Percentiles rank a stretch among this genome's conserved stretches.
Evolutionary conservation across 306 rosid genomes (phyloP).

Genomic region (Cucurbita pepo): DNA sequence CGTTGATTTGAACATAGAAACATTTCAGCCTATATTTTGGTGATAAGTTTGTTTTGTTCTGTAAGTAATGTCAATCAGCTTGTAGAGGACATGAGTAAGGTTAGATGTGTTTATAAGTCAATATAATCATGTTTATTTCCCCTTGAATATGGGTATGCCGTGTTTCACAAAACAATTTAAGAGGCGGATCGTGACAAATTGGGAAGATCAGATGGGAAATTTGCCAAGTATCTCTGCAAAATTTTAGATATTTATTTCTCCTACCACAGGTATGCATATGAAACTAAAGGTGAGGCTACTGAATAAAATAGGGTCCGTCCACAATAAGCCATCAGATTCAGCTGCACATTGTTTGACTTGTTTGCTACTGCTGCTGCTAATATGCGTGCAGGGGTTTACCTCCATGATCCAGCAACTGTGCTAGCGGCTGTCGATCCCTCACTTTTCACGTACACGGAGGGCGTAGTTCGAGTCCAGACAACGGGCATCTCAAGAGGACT

Average conservation of each 20-base stretch:
- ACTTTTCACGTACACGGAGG: slow-evolving; percentile 62
- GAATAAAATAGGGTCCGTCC: neutral
- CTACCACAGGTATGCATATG: slow-evolving; percentile 59
- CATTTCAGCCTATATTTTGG: no score
- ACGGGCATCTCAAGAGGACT: slow-evolving; percentile 82
- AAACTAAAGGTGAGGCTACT: slow-evolving; percentile 38
- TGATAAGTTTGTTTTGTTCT: neutral
- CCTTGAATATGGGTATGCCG: neutral
- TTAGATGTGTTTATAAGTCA: neutral
- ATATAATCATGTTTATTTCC: neutral
- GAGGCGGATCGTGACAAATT: slow-evolving; percentile 57
- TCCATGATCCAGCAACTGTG: slow-evolving; percentile 74
- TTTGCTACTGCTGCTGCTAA: slow-evolving; percentile 1
- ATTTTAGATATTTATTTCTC: slow-evolving; percentile 61
- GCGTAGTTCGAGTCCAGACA: slow-evolving; percentile 82
- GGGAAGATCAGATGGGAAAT: slow-evolving; percentile 60
- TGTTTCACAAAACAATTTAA: slow-evolving; percentile 14
- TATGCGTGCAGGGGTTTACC: slow-evolving; percentile 56
- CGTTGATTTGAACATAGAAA: no score
- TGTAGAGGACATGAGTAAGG: neutral
- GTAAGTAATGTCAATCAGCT: no score
- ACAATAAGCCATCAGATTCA: neutral
- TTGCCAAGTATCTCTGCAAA: slow-evolving; percentile 59
- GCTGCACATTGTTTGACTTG: neutral
- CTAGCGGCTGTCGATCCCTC: slow-evolving; percentile 72